These are phyloP conservation scores for Fusarium redolens DNA, from an alignment of 2,329 filamentous ascomycete genomes.

Conservation along the genomic window DNA sequence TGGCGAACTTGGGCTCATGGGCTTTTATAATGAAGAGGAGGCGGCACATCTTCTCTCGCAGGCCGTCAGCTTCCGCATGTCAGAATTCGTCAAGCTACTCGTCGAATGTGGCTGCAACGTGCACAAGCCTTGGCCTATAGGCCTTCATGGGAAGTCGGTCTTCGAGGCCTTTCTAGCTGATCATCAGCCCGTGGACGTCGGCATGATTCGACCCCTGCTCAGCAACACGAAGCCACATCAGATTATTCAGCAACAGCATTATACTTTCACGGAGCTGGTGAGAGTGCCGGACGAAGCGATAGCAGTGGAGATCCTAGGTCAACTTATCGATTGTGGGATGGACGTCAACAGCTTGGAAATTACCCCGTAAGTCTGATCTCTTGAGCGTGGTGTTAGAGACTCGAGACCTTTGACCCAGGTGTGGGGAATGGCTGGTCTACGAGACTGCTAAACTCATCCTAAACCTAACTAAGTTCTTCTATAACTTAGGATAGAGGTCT, in stretches of 20 bases:
- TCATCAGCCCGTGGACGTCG: background rate
- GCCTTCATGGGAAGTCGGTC: constrained; percentile 4
- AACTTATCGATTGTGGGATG: constrained; percentile 26
- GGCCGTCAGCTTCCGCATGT: constrained; percentile 10
- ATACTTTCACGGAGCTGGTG: constrained; percentile 23
- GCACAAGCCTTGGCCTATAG: constrained; percentile 1
- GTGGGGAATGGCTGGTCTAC: no score
- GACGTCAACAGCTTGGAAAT: constrained; percentile 28
- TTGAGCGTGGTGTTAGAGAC: no score
- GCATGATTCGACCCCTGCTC: constrained; percentile 21
- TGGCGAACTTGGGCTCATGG: background rate
- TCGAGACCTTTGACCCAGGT: no score
- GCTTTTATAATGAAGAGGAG: constrained; percentile 11
- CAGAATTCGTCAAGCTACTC: constrained; percentile 18
- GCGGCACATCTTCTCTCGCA: constrained; percentile 21
- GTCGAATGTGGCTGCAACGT: constrained; percentile 24
- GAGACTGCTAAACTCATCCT: background rate
- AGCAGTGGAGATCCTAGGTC: constrained; percentile 9
- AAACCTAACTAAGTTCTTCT: background rate
- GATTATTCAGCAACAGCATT: constrained; percentile 19
- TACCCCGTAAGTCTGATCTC: background rate
- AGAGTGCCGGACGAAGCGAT: background rate
- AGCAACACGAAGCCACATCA: constrained; percentile 15
- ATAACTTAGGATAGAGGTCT: background rate
- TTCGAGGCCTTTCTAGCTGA: constrained; percentile 27